Evolutionary conservation across 2,329 filamentous ascomycete genomes (phyloP).

Genomic region (Cercospora berteroae): DNA sequence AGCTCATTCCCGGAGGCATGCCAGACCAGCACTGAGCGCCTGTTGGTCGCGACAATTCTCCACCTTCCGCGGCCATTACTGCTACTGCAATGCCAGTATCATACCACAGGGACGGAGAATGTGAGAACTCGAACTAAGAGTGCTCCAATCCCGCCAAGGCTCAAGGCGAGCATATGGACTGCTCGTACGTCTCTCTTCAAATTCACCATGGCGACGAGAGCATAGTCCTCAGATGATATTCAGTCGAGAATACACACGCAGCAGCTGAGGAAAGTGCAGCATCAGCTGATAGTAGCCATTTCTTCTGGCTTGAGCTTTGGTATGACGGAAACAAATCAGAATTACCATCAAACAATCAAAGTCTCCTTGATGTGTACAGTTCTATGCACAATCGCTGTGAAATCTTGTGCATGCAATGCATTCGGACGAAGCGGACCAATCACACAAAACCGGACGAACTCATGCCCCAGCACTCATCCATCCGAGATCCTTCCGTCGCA

Average conservation of each 20-base stretch:
- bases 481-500: background rate
- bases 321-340: background rate
- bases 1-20: slow-evolving; percentile 33
- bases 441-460: background rate
- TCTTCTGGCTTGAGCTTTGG: background rate
- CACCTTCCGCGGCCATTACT: background rate
- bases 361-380: background rate
- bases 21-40: slow-evolving; percentile 24
- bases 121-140: background rate
- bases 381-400: background rate
- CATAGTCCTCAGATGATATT: background rate
- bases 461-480: background rate
- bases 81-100: background rate
- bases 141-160: background rate
- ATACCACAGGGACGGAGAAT: background rate
- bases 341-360: background rate
- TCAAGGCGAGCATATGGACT: background rate
- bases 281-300: background rate
- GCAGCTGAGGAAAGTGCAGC: background rate
- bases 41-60: background rate
- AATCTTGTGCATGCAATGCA: background rate
- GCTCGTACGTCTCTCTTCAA: background rate
- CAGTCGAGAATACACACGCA: background rate
- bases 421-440: background rate
- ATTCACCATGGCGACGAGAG: background rate